These are phyloP conservation scores for Chloropicon primus DNA, from an alignment of 139 green algal species.

Conservation along the genomic window DNA sequence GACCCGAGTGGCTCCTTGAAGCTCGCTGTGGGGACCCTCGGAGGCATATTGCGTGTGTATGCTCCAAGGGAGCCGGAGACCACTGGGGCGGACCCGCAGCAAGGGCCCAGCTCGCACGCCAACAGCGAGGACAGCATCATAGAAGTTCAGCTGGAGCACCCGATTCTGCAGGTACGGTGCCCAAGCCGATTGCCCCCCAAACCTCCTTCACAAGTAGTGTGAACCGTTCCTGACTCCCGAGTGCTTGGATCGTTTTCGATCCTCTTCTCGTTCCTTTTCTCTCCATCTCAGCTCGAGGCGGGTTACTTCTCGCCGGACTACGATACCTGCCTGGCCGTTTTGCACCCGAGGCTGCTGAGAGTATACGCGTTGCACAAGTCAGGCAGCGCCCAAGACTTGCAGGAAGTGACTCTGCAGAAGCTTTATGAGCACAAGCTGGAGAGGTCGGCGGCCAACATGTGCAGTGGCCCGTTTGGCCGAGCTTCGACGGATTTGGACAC, in stretches of 20 bases:
- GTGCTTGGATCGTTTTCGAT: no score
- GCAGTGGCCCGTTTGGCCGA: slow-evolving; percentile 25
- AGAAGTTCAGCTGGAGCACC: slow-evolving; percentile 30
- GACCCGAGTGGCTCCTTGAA: slow-evolving; percentile 25
- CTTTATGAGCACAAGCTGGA: slow-evolving; percentile 48
- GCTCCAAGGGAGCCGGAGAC: slow-evolving; percentile 23
- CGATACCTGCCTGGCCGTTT: slow-evolving; percentile 27
- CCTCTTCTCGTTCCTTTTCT: no score
- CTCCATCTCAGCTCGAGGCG: slow-evolving; percentile 2
- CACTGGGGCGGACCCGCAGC: slow-evolving; percentile 29
- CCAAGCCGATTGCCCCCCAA: neutral
- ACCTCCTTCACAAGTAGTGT: neutral
- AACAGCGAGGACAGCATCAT: slow-evolving; percentile 14
- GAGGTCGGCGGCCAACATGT: slow-evolving; percentile 44
- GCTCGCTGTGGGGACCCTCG: slow-evolving; percentile 39
- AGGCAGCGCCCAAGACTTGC: neutral
- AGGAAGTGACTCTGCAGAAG: slow-evolving; percentile 13
- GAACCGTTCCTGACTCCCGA: neutral
- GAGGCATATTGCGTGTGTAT: slow-evolving; percentile 44
- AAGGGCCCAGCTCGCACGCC: neutral
- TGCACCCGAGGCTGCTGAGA: slow-evolving; percentile 39
- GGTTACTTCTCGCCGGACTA: slow-evolving; percentile 18
- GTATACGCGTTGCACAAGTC: slow-evolving; percentile 27
- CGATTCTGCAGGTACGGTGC: slow-evolving; percentile 29
- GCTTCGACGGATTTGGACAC: neutral